Conservation (phyloP, 768 basidiomycete species). For the Lactifluus volemus region DNA sequence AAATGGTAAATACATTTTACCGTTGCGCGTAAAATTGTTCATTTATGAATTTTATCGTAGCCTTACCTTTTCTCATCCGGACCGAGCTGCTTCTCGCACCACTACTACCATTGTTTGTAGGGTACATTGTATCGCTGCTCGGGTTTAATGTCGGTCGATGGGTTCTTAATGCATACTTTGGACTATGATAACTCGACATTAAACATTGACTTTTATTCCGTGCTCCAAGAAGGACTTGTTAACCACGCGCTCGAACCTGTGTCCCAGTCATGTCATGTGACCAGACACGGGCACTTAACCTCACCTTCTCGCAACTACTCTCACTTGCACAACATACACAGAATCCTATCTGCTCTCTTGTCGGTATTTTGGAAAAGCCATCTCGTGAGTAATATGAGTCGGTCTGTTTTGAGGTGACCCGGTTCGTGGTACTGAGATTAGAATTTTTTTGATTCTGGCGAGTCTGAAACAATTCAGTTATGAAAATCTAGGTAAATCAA, state of each 20-base stretch:
- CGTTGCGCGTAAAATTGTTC: neutral
- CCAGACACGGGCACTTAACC: too few species aligned
- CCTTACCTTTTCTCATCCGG: slow-evolving; percentile 89
- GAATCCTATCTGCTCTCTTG: too few species aligned
- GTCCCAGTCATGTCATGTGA: too few species aligned
- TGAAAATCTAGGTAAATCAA: too few species aligned
- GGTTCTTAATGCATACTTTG: slow-evolving; percentile 77
- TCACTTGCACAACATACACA: too few species aligned
- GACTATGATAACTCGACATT: slow-evolving; percentile 21
- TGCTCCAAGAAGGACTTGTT: neutral
- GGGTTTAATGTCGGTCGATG: slow-evolving; percentile 87
- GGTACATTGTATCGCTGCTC: slow-evolving; percentile 77
- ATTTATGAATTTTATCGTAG: slow-evolving; percentile 31
- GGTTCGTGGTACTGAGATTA: too few species aligned
- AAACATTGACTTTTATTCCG: neutral
- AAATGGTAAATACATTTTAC: slow-evolving; percentile 46
- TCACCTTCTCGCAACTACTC: too few species aligned
- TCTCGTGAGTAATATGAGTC: too few species aligned
- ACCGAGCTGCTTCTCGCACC: slow-evolving; percentile 88
- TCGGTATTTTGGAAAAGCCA: too few species aligned
- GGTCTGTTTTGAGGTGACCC: too few species aligned
- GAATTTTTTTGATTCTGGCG: too few species aligned
- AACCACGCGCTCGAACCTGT: neutral
- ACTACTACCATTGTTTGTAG: slow-evolving; percentile 74
- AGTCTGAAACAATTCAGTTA: too few species aligned